Conservation (phyloP, 2,329 filamentous ascomycete genomes). For the Cytospora piceae region DNA sequence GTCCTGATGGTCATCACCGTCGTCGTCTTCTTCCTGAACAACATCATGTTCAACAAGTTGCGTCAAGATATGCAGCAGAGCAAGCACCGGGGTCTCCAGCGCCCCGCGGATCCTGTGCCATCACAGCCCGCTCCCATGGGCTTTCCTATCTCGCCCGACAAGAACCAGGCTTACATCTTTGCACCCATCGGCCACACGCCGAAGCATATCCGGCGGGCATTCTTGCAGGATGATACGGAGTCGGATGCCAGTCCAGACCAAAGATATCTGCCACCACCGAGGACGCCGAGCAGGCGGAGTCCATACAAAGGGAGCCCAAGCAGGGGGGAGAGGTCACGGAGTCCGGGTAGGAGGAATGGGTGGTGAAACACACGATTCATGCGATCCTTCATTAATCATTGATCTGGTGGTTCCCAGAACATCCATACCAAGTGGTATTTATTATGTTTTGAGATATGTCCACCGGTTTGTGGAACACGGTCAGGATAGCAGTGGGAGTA, state of each 20-base stretch:
- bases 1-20: conserved; percentile 56
- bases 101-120: conserved; percentile 16
- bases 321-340: conserved; percentile 35
- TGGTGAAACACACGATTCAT: neutral
- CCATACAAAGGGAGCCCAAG: conserved; percentile 56
- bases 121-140: conserved; percentile 32
- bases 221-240: conserved; percentile 50
- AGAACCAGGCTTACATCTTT: conserved; percentile 52
- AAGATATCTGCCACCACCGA: conserved; percentile 47
- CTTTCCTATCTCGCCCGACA: conserved; percentile 33
- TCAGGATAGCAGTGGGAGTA: neutral
- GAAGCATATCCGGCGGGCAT: conserved; percentile 47
- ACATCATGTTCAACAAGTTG: conserved; percentile 48
- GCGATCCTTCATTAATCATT: neutral
- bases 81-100: conserved; percentile 11
- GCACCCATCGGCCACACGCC: conserved; percentile 55
- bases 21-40: conserved; percentile 54
- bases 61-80: conserved; percentile 35
- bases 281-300: conserved; percentile 53
- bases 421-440: neutral
- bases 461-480: neutral
- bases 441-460: neutral
- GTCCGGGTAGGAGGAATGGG: conserved; percentile 50
- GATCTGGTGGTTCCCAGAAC: neutral
- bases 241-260: conserved; percentile 55